Conservation (phyloP, 148 eudicot genomes). For the Cornus suecica region DNA sequence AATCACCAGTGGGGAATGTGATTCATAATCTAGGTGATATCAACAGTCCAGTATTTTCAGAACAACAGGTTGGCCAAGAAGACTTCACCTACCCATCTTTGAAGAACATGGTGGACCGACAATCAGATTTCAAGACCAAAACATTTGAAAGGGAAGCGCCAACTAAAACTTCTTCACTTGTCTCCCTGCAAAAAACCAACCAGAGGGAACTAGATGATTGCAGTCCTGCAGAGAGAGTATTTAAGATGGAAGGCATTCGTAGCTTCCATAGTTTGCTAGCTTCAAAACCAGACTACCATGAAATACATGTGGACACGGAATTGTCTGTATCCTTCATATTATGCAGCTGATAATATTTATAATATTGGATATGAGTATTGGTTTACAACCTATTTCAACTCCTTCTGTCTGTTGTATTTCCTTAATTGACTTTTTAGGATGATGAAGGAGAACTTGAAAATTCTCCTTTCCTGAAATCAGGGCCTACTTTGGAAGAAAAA, state of each 20-base stretch:
- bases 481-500: slow-evolving; percentile 16
- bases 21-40: slow-evolving; percentile 25
- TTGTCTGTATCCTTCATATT: slow-evolving; percentile 37
- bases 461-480: slow-evolving; percentile 26
- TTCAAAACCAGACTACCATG: slow-evolving; percentile 25
- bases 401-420: slow-evolving; percentile 19
- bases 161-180: slow-evolving; percentile 24
- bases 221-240: slow-evolving; percentile 23
- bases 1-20: slow-evolving; percentile 27
- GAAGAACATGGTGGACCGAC: slow-evolving; percentile 24
- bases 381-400: not conserved
- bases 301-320: slow-evolving; percentile 33
- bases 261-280: slow-evolving; percentile 30
- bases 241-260: slow-evolving; percentile 18
- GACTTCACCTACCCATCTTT: slow-evolving; percentile 29
- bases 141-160: slow-evolving; percentile 35
- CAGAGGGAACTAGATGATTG: slow-evolving; percentile 26
- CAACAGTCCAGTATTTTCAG: slow-evolving; percentile 21
- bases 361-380: slow-evolving; percentile 8
- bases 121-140: slow-evolving; percentile 33
- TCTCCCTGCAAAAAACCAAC: slow-evolving; percentile 29
- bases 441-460: slow-evolving; percentile 32
- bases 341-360: not conserved
- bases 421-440: slow-evolving; percentile 44
- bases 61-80: slow-evolving; percentile 27